Evolutionary conservation across 352 stramenopile species (phyloP).

Genomic region (Phytophthora chlamydospora): DNA sequence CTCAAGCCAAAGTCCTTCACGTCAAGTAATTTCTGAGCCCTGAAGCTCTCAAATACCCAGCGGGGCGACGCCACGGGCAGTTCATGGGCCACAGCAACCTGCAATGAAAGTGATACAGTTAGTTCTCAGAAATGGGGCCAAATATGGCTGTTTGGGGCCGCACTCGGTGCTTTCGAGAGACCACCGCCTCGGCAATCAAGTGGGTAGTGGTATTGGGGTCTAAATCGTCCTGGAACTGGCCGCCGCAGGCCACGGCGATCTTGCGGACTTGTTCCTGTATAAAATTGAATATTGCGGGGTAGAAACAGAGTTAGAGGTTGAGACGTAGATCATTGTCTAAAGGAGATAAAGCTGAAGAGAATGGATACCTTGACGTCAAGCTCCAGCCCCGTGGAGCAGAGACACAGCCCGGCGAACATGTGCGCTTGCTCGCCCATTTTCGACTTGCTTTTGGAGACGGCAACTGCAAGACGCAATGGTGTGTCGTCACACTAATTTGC

Average conservation of each 20-base stretch:
- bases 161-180: constrained; percentile 72
- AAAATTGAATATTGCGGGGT: neutral
- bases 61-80: constrained; percentile 51
- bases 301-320: constrained; percentile 1
- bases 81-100: constrained; percentile 54
- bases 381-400: constrained; percentile 63
- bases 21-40: constrained; percentile 49
- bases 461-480: constrained; percentile 1
- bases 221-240: constrained; percentile 64
- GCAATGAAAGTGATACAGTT: constrained; percentile 5
- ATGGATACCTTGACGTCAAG: constrained; percentile 55
- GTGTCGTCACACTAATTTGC: neutral
- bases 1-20: constrained; percentile 40
- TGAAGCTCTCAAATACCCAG: constrained; percentile 79
- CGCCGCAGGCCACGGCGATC: constrained; percentile 63
- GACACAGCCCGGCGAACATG: constrained; percentile 54
- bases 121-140: neutral
- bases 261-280: constrained; percentile 74
- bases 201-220: constrained; percentile 57
- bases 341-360: constrained; percentile 7
- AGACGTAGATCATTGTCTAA: constrained; percentile 4
- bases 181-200: constrained; percentile 63
- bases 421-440: constrained; percentile 28
- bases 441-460: neutral
- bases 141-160: constrained; percentile 7